These are phyloP conservation scores for Cercospora zeina DNA, from an alignment of 2,329 filamentous ascomycete genomes.

Conservation along the genomic window DNA sequence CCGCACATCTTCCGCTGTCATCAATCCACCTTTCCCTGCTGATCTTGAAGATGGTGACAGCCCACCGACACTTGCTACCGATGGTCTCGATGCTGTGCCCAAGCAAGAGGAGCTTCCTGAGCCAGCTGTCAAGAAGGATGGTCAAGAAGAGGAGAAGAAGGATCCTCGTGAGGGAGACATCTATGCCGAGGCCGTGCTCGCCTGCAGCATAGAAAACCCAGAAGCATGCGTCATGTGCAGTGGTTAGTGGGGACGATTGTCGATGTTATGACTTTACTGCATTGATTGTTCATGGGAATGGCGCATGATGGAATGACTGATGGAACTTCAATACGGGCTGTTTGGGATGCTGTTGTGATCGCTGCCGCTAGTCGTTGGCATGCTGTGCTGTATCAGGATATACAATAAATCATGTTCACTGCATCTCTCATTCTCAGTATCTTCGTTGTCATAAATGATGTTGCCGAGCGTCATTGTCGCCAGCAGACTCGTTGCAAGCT, in stretches of 20 bases:
- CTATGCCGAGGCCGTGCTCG: conserved; percentile 87
- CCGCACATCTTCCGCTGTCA: conserved; percentile 51
- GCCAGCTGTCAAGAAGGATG: conserved; percentile 54
- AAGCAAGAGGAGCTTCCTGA: conserved; percentile 67
- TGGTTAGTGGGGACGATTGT: conserved; percentile 56
- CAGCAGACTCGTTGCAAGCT: too few species aligned
- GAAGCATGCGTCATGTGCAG: conserved; percentile 97
- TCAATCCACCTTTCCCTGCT: conserved; percentile 70
- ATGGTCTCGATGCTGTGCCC: conserved; percentile 60
- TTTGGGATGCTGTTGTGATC: conserved; percentile 17
- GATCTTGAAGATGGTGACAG: conserved; percentile 75
- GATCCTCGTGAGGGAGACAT: conserved; percentile 84
- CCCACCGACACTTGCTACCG: conserved; percentile 73
- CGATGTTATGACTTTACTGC: conserved; percentile 21
- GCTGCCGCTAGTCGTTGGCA: conserved; percentile 34
- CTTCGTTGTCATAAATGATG: background rate
- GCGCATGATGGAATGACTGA: conserved; percentile 21
- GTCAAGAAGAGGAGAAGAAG: conserved; percentile 71
- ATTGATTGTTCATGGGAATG: conserved; percentile 25
- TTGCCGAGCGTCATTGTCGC: background rate
- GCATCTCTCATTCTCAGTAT: background rate
- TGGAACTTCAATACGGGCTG: conserved; percentile 17
- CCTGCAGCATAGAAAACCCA: conserved; percentile 96
- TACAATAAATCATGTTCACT: conserved; percentile 17
- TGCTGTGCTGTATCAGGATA: conserved; percentile 27